These are phyloP conservation scores for Phytopythium litorale DNA, from an alignment of 352 stramenopile genomes.

Conservation along the genomic window DNA sequence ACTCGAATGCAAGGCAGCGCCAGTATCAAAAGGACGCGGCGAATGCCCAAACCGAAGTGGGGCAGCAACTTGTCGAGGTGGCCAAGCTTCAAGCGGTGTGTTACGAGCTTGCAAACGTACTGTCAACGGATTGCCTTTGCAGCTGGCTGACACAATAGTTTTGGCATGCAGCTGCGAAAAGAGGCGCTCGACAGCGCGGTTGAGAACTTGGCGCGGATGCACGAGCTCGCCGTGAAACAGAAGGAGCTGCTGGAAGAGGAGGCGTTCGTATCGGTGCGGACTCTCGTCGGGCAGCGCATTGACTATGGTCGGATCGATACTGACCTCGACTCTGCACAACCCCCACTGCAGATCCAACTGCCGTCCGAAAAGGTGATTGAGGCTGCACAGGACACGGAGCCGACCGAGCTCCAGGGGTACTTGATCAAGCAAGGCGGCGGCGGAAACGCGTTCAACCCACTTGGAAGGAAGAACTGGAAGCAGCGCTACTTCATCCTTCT, in stretches of 20 bases:
- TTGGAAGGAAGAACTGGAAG: conserved; percentile 87
- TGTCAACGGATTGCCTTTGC: neutral
- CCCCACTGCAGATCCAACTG: conserved; percentile 45
- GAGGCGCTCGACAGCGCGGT: conserved; percentile 65
- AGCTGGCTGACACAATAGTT: neutral
- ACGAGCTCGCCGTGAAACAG: conserved; percentile 60
- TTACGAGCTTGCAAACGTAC: neutral
- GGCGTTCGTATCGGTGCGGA: conserved; percentile 67
- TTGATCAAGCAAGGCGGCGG: conserved; percentile 85
- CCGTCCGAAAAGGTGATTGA: conserved; percentile 78
- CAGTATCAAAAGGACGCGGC: conserved; percentile 55
- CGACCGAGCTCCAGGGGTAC: conserved; percentile 73
- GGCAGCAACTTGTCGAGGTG: conserved; percentile 60
- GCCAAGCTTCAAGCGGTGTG: conserved; percentile 63
- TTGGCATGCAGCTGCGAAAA: conserved; percentile 47
- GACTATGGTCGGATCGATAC: neutral
- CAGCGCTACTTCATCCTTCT: conserved; percentile 86
- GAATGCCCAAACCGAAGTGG: conserved; percentile 54
- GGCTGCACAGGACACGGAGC: conserved; percentile 62
- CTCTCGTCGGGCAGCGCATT: neutral
- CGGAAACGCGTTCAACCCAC: conserved; percentile 68
- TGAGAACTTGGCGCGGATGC: conserved; percentile 60
- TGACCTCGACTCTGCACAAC: neutral
- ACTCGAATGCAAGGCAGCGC: conserved; percentile 52
- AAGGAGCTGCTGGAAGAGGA: conserved; percentile 71